Evolutionary conservation across 768 basidiomycete genomes (phyloP).

Genomic region (Trametes gibbosa): DNA sequence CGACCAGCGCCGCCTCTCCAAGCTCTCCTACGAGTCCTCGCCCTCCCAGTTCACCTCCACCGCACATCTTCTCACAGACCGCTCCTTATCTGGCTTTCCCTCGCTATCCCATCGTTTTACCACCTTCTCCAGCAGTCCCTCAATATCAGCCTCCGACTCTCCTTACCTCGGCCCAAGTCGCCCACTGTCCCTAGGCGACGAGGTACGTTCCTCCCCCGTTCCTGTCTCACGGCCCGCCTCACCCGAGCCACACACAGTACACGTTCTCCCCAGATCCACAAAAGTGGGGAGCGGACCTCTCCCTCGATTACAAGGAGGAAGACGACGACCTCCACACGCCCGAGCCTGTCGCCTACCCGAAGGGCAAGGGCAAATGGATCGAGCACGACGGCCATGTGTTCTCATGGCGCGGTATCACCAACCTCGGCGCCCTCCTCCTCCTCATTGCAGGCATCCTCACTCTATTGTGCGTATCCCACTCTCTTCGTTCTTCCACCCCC

Average conservation of each 20-base stretch:
- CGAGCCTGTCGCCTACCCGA: conserved; percentile 21
- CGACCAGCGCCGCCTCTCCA: conserved; percentile 14
- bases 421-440: conserved; percentile 40
- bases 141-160: conserved; percentile 26
- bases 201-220: conserved; percentile 14
- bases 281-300: conserved; percentile 33
- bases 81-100: conserved; percentile 18
- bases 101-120: conserved; percentile 25
- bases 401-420: conserved; percentile 38
- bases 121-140: conserved; percentile 21
- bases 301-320: conserved; percentile 33
- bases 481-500: neutral
- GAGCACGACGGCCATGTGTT: conserved; percentile 35
- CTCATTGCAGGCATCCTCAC: conserved; percentile 30
- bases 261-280: conserved; percentile 36
- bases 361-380: conserved; percentile 28
- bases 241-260: conserved; percentile 28
- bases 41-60: conserved; percentile 13
- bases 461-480: conserved; percentile 28
- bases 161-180: conserved; percentile 28
- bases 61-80: conserved; percentile 13
- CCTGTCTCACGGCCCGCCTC: neutral
- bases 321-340: conserved; percentile 40
- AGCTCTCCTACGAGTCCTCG: conserved; percentile 11
- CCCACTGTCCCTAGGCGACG: conserved; percentile 26